Evolutionary conservation across 139 green algal genomes (phyloP), one percentile per base, ranked within the genome.

Genomic region (Tetraselmis chui): DNA sequence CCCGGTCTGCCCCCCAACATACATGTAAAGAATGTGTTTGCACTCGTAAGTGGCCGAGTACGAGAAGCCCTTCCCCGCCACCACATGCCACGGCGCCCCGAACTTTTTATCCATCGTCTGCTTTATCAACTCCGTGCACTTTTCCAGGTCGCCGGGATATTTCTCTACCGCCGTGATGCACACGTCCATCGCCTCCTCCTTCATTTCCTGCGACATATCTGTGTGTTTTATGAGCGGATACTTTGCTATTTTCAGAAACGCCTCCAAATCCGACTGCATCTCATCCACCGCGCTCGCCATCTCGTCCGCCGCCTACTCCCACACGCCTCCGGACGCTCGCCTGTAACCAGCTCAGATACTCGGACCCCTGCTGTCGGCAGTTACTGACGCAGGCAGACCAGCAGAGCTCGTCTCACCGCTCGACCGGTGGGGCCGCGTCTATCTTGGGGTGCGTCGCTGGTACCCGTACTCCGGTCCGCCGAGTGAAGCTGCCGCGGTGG

Each of bases 71-170:
- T 91, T 87, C 27, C 94, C 94, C 24, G 95, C 92, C 1, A 98
- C 90, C 22, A 95, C 92, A 76, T 97, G 93, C 95, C 95, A 98
- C 1, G 92, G 91, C 5, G 86, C 86, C 0, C 95, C 95, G 89
- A 97, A 98, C 81, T 97, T 97, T 76, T 95, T 96, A 88, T 98
- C 95, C 92, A 98, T 94, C n/a, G 88, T 88, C 32, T 98, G 93
- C 81, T 97, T 97, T 59, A 96, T 95, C 86, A 94, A 92, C 92
- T 96, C 89, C 78, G 93, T 95, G 85, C 91, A 95, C 84, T 96
- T 96, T 79, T 96, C 93, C 45, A 91, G 87, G 80, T 97, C 93
- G 30, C 83, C 84, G 0, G 91, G 85, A 78, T 94, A 92, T 78
- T 95, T 95, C 67, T 96, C 93, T 23, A 94, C 90, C 0, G 93